A percentile compares a stretch with the other conserved stretches of the same genome.
Evolutionary conservation across 306 rosid genomes (phyloP).

Genomic region (Trifolium fragiferum): DNA sequence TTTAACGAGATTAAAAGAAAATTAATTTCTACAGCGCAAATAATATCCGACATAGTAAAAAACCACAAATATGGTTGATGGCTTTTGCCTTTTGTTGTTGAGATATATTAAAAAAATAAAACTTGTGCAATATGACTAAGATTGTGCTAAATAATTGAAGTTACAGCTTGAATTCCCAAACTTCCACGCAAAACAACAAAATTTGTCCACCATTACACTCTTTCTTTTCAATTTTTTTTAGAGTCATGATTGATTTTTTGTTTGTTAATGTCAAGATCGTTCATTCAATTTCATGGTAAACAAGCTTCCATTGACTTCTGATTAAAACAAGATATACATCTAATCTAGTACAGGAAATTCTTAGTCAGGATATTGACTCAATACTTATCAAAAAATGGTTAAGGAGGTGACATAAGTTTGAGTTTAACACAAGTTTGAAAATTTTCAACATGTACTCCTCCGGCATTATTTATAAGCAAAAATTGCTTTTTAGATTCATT

Average conservation of each 20-base stretch:
- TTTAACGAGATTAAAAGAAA: too few relatives aligned
- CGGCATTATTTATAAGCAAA: too few relatives aligned
- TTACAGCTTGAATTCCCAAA: constrained; percentile 32
- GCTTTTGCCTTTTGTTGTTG: background rate
- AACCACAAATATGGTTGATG: background rate
- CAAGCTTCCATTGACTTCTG: constrained; percentile 47
- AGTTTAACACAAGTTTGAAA: too few relatives aligned
- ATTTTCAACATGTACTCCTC: too few relatives aligned
- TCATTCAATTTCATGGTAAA: constrained; percentile 8
- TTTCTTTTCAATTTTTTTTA: constrained; percentile 7
- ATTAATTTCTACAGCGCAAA: too few relatives aligned
- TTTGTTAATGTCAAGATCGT: constrained; percentile 24
- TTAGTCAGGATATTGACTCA: constrained; percentile 14
- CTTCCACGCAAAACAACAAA: constrained; percentile 39
- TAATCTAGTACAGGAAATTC: constrained; percentile 39
- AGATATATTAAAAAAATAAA: background rate
- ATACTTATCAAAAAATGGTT: background rate
- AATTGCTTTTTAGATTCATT: too few relatives aligned
- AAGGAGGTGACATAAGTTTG: too few relatives aligned
- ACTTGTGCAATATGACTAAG: constrained; percentile 25
- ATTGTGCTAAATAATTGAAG: constrained; percentile 34
- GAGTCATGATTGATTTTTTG: constrained; percentile 6
- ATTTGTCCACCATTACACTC: constrained; percentile 38
- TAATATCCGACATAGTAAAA: too few relatives aligned
- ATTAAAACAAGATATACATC: background rate